Evolutionary conservation across 108 stramenopile species (phyloP), one percentile per base, ranked within the genome.

Genomic region (Nannochloropsis gaditana): DNA sequence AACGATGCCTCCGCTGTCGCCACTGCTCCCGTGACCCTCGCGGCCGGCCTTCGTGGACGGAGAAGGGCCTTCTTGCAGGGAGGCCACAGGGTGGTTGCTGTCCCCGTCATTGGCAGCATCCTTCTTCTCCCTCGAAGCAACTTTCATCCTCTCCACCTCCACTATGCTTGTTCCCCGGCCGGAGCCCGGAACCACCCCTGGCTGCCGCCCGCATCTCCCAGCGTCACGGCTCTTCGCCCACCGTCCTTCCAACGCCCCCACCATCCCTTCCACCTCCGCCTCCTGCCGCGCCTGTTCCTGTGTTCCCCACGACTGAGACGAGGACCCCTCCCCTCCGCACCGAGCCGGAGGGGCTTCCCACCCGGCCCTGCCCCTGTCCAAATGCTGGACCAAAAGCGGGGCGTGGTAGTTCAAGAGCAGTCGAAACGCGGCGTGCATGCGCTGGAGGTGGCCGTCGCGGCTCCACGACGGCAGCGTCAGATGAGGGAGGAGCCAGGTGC

Each of bases 381-480:
- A 80, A 83, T 87, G 87, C 83, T 87, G 87, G 41, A 87, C 87
- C 80, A 87, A 83, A 83, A 83, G 79, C 44, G 87, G 87, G 45
- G 83, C 83, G 45, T 87, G 87, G 83, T 87, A 87, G 11, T 83
- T 83, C n/a, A 83, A 84, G 79, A 87, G 80, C n/a, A 73, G n/a
- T n/a, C 59, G 59, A 8, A 73, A 73, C 59, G 15, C 59, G 6
- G 59, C 4, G n/a, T 73, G 59, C n/a, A 73, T 0, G 3, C n/a
- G 19, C n/a, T n/a, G 15, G 19, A 73, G 19, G n/a, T 73, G n/a
- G 19, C 59, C 59, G 15, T 73, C 59, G 19, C 59, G 59, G 15
- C 19, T n/a, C 59, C 8, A n/a, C 19, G 59, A n/a, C 59, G 8
- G 15, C 19, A 73, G 59, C 59, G n/a, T n/a, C 8, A 73, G n/a